Evolutionary conservation across 208 protist genomes (phyloP).

Genomic region (Wallacemonas sp.): DNA sequence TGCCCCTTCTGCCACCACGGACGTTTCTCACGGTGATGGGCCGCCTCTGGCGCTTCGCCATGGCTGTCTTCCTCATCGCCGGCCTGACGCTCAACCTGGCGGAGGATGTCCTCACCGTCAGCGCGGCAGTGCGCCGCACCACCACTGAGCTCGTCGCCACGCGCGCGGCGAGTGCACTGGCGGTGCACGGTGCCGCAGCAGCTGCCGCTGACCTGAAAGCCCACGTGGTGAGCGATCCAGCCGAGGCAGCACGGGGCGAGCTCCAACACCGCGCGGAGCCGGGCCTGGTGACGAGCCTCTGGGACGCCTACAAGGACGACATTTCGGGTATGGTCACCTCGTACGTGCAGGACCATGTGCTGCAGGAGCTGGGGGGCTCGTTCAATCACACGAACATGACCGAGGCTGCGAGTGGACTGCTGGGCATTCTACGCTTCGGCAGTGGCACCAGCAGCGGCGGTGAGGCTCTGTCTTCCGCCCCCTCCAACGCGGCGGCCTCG

Average conservation of each 20-base stretch:
- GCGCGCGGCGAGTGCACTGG: constrained; percentile 18
- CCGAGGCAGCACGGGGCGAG: no score
- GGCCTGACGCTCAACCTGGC: constrained; percentile 49
- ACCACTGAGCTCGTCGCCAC: constrained; percentile 47
- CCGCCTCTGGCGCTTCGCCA: constrained; percentile 39
- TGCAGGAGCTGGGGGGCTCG: constrained; percentile 42
- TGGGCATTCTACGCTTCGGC: neutral
- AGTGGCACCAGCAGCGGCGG: neutral
- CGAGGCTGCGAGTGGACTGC: constrained; percentile 26
- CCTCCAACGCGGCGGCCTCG: no score
- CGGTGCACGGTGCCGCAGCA: no score
- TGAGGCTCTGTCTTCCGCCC: no score
- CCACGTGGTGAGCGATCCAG: no score
- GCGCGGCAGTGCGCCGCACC: constrained; percentile 42
- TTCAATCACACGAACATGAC: constrained; percentile 60
- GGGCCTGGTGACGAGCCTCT: neutral
- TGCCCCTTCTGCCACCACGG: constrained; percentile 28
- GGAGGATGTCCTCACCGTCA: constrained; percentile 51
- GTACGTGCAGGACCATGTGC: constrained; percentile 17
- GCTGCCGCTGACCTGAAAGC: no score
- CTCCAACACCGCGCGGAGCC: neutral
- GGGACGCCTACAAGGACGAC: neutral
- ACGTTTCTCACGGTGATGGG: constrained; percentile 41
- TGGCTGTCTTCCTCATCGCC: constrained; percentile 49
- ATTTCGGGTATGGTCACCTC: constrained; percentile 10